Conservation (phyloP, 106 monocot genomes). For the Allium sativum region DNA sequence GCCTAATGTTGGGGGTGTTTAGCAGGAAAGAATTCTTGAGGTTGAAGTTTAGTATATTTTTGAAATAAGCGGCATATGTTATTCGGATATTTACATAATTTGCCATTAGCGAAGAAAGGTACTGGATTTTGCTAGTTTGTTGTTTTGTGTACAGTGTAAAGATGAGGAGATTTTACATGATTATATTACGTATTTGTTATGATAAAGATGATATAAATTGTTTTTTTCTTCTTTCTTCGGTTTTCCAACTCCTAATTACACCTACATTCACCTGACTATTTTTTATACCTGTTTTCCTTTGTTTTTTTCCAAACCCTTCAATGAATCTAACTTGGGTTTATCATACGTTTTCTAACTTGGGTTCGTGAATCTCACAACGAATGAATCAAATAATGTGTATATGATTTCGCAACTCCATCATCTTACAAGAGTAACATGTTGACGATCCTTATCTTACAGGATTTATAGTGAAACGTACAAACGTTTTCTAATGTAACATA, state of each 20-base stretch:
- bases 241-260: not conserved
- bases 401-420: too few species aligned
- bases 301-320: not conserved
- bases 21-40: not conserved
- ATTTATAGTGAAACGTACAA: too few species aligned
- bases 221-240: not conserved
- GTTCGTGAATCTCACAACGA: too few species aligned
- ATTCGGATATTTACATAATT: not conserved
- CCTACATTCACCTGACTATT: too few species aligned
- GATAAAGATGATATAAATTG: not conserved
- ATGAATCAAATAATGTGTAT: too few species aligned
- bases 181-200: not conserved
- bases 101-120: not conserved
- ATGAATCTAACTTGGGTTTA: too few species aligned
- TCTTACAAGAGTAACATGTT: too few species aligned
- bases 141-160: not conserved
- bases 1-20: not conserved
- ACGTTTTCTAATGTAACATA: too few species aligned
- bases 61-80: not conserved
- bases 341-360: too few species aligned
- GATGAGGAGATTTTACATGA: not conserved
- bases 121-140: not conserved
- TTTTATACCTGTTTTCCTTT: not conserved
- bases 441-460: too few species aligned
- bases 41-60: not conserved